phyloP scores from a whole-genome alignment of 805 yeast genomes.

The Starmerella lactis-condensi region DNA sequence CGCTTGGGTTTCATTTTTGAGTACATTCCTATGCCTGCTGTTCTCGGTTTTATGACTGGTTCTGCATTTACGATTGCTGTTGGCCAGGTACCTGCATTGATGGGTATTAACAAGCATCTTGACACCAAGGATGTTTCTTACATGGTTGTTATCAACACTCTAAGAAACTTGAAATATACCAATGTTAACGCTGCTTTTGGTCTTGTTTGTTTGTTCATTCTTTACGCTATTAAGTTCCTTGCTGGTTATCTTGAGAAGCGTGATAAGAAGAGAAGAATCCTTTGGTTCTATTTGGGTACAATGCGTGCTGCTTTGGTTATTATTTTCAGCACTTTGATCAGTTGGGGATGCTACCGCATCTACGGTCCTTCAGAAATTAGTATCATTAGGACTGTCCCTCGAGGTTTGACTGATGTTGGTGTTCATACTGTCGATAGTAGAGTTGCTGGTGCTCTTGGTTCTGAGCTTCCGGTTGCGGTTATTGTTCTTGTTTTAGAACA shows the following conservation, averaged over 20 bases:
- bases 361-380: slow-evolving; percentile 31
- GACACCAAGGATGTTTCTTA: slow-evolving; percentile 60
- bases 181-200: slow-evolving; percentile 82
- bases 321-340: slow-evolving; percentile 62
- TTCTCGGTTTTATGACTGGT: slow-evolving; percentile 87
- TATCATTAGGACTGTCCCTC: slow-evolving; percentile 61
- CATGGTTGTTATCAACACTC: slow-evolving; percentile 46
- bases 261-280: slow-evolving; percentile 38
- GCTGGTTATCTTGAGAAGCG: slow-evolving; percentile 44
- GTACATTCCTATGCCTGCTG: slow-evolving; percentile 78
- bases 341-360: slow-evolving; percentile 48
- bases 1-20: slow-evolving; percentile 79
- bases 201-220: slow-evolving; percentile 48
- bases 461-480: slow-evolving; percentile 70
- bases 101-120: slow-evolving; percentile 51
- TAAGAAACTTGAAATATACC: slow-evolving; percentile 52
- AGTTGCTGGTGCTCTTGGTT: slow-evolving; percentile 40
- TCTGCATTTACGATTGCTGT: slow-evolving; percentile 66
- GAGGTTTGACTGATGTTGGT: slow-evolving; percentile 64
- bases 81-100: slow-evolving; percentile 73
- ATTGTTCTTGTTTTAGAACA: slow-evolving; percentile 75
- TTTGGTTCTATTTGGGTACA: slow-evolving; percentile 54
- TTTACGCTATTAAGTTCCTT: slow-evolving; percentile 51
- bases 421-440: slow-evolving; percentile 45
- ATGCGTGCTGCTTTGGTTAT: slow-evolving; percentile 68